Percentiles rank a stretch among this genome's conserved stretches.
Conservation (phyloP, 2,329 filamentous ascomycete genomes). For the Alternaria triticimaculans region DNA sequence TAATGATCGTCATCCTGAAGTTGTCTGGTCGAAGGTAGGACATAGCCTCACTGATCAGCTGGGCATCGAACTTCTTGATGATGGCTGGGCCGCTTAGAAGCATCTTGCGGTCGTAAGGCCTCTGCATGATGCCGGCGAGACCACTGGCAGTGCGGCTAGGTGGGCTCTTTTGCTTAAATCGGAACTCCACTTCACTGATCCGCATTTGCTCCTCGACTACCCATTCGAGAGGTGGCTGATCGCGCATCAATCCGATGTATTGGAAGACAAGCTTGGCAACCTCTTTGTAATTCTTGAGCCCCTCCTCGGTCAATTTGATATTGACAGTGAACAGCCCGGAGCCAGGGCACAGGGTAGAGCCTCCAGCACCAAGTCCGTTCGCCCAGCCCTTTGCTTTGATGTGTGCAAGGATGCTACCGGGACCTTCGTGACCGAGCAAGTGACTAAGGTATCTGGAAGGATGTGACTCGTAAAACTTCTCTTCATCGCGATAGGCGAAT, state of each 20-base stretch:
- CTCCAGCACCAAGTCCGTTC: constrained; percentile 79
- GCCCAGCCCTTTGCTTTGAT: constrained; percentile 91
- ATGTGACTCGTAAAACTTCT: constrained; percentile 77
- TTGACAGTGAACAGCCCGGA: constrained; percentile 81
- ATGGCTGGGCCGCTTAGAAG: constrained; percentile 80
- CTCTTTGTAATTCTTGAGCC: constrained; percentile 80
- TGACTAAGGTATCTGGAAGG: constrained; percentile 88
- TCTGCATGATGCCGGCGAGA: constrained; percentile 88
- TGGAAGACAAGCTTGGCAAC: constrained; percentile 86
- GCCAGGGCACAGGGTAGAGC: constrained; percentile 78
- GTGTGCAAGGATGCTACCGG: constrained; percentile 88
- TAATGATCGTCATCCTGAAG: constrained; percentile 82
- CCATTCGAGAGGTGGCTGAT: constrained; percentile 85
- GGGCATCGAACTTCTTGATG: constrained; percentile 79
- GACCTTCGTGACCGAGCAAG: constrained; percentile 89
- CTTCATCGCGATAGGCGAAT: constrained; percentile 87
- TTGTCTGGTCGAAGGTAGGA: constrained; percentile 83
- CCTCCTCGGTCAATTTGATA: constrained; percentile 83
- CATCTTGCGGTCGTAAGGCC: constrained; percentile 83
- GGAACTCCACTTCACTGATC: constrained; percentile 91
- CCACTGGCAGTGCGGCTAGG: constrained; percentile 88
- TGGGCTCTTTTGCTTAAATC: constrained; percentile 90
- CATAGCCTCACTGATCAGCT: constrained; percentile 76
- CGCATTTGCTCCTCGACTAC: constrained; percentile 91
- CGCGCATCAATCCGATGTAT: constrained; percentile 85